phyloP scores from a whole-genome alignment of 164 flowering plant genomes.

The Echeveria elegans region DNA sequence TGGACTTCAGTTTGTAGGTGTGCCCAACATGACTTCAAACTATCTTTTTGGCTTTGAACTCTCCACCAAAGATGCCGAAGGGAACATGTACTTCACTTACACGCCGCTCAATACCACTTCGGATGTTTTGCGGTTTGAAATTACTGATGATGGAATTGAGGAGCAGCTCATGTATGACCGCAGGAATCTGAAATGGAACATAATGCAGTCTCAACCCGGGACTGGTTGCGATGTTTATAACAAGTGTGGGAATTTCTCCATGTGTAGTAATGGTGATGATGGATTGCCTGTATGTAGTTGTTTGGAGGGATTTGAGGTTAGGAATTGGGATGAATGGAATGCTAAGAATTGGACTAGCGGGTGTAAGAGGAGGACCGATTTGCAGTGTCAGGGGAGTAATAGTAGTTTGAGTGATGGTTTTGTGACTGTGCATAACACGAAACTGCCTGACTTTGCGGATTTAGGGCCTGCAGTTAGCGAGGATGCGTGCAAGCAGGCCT shows the following conservation, averaged over 20 bases:
- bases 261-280: constrained; percentile 22
- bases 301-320: constrained; percentile 42
- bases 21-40: constrained; percentile 24
- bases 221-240: constrained; percentile 40
- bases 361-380: constrained; percentile 30
- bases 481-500: constrained; percentile 12
- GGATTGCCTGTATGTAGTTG: constrained; percentile 30
- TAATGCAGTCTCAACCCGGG: constrained; percentile 22
- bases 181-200: constrained; percentile 22
- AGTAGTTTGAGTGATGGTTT: constrained; percentile 16
- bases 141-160: constrained; percentile 33
- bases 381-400: constrained; percentile 26
- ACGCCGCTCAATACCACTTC: constrained; percentile 15
- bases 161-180: constrained; percentile 39
- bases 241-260: constrained; percentile 48
- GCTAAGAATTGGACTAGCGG: constrained; percentile 54
- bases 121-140: constrained; percentile 22
- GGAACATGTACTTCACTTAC: constrained; percentile 28
- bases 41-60: constrained; percentile 35
- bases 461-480: neutral
- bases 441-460: constrained; percentile 23
- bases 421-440: constrained; percentile 11
- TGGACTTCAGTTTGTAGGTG: constrained; percentile 27
- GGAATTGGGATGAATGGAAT: constrained; percentile 29
- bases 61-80: constrained; percentile 11